phyloP scores from a whole-genome alignment of 805 yeast species.

The Cyberlindnera amylophila region DNA sequence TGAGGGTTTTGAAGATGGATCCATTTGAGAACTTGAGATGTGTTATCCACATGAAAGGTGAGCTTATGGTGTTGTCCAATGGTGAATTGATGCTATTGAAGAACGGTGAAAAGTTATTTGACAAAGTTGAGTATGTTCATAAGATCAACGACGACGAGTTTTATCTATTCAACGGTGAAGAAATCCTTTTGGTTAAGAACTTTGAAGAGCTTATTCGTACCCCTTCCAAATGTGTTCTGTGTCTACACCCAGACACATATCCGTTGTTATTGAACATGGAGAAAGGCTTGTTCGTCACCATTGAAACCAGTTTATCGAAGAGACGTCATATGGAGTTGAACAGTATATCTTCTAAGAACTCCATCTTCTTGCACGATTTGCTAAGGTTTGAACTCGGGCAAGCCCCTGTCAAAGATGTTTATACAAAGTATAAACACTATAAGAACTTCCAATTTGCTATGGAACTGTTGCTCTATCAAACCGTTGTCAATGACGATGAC shows the following conservation, averaged over 20 bases:
- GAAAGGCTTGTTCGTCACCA: slow-evolving; percentile 38
- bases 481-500: slow-evolving; percentile 22
- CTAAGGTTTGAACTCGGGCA: slow-evolving; percentile 39
- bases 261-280: slow-evolving; percentile 25
- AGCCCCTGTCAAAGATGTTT: slow-evolving; percentile 8
- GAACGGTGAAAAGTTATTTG: slow-evolving; percentile 16
- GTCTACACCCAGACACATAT: slow-evolving; percentile 27
- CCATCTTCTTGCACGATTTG: slow-evolving; percentile 42
- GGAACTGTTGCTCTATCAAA: slow-evolving; percentile 42
- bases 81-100: slow-evolving; percentile 26
- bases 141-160: slow-evolving; percentile 24
- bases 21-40: slow-evolving; percentile 13
- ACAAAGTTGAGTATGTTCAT: slow-evolving; percentile 25
- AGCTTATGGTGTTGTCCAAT: slow-evolving; percentile 23
- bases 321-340: slow-evolving; percentile 32
- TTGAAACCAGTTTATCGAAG: slow-evolving; percentile 34
- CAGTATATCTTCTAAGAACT: slow-evolving; percentile 34
- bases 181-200: slow-evolving; percentile 26
- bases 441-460: slow-evolving; percentile 40
- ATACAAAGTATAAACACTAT: slow-evolving; percentile 30
- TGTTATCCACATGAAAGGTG: slow-evolving; percentile 13
- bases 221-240: slow-evolving; percentile 22
- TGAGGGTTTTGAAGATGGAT: slow-evolving; percentile 15
- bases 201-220: slow-evolving; percentile 10
- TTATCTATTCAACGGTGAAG: slow-evolving; percentile 38